Evolutionary conservation across 257 asterid genomes (phyloP).

Genomic region (Nicotiana otophora): DNA sequence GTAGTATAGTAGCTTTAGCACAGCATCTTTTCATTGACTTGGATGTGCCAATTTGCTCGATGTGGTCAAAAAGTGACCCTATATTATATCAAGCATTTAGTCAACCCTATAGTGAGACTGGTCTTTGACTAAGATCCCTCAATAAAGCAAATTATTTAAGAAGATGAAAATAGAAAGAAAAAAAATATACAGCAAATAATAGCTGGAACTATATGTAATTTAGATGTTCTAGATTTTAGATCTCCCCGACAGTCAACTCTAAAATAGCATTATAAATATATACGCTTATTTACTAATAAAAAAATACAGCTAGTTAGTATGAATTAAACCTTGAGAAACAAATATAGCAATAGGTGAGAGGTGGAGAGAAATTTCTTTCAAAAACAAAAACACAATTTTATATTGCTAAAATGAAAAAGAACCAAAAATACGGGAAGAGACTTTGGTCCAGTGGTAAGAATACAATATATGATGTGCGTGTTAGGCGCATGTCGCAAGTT

Average conservation of each 20-base stretch:
- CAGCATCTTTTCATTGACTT: constrained; percentile 3
- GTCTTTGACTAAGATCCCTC: constrained; percentile 3
- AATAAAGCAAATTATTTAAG: background rate
- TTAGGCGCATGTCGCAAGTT: no score
- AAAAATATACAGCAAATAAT: background rate
- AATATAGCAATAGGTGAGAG: no score
- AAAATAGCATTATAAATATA: background rate
- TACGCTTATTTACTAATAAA: background rate
- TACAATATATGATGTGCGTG: no score
- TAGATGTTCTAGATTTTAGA: background rate
- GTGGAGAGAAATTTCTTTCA: no score
- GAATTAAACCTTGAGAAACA: background rate
- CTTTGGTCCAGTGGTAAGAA: no score
- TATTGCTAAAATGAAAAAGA: no score
- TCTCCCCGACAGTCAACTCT: background rate
- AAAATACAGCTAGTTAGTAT: background rate
- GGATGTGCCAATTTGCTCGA: background rate
- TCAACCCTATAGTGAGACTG: background rate
- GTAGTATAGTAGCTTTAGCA: background rate
- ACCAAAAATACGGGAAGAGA: no score
- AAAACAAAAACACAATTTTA: no score
- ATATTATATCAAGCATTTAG: background rate
- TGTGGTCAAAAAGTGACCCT: background rate
- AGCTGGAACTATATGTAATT: background rate
- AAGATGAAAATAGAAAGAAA: background rate